Evolutionary conservation across 495 filamentous ascomycete species (phyloP).

Genomic region (Amphirosellinia nigrospora): DNA sequence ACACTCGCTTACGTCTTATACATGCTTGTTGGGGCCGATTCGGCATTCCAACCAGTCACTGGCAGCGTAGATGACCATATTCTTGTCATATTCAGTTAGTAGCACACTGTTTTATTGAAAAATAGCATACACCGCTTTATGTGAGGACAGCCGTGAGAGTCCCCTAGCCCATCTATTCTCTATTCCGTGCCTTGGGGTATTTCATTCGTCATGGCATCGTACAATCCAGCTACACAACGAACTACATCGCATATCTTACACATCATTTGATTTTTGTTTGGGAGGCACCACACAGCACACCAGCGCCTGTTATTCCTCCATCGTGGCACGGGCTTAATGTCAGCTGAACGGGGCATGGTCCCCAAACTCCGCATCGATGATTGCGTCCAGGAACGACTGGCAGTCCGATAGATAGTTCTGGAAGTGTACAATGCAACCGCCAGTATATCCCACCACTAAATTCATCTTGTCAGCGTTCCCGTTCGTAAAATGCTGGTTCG

Average conservation of each 20-base stretch:
- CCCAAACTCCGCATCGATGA: conserved; percentile 64
- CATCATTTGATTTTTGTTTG: conserved; percentile 35
- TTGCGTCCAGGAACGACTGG: conserved; percentile 68
- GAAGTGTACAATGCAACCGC: conserved; percentile 78
- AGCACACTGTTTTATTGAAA: background rate
- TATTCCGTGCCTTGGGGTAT: conserved; percentile 11
- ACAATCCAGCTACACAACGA: conserved; percentile 20
- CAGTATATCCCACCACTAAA: conserved; percentile 77
- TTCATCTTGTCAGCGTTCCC: conserved; percentile 51
- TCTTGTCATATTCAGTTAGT: background rate
- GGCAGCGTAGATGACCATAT: background rate
- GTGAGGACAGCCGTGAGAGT: background rate
- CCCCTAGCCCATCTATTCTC: conserved; percentile 9
- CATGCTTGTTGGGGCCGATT: background rate
- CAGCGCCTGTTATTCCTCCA: conserved; percentile 78
- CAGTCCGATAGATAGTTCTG: conserved; percentile 74
- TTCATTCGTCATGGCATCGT: conserved; percentile 24
- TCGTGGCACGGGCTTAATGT: conserved; percentile 73
- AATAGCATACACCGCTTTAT: background rate
- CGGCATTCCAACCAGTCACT: background rate
- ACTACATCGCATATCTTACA: conserved; percentile 18
- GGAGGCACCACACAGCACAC: conserved; percentile 59
- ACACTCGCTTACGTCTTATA: background rate
- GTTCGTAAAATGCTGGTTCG: conserved; percentile 16
- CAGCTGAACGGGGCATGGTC: conserved; percentile 63